Evolutionary conservation across 2,329 filamentous ascomycete genomes (phyloP).

Genomic region (Hansfordia pulvinata): DNA sequence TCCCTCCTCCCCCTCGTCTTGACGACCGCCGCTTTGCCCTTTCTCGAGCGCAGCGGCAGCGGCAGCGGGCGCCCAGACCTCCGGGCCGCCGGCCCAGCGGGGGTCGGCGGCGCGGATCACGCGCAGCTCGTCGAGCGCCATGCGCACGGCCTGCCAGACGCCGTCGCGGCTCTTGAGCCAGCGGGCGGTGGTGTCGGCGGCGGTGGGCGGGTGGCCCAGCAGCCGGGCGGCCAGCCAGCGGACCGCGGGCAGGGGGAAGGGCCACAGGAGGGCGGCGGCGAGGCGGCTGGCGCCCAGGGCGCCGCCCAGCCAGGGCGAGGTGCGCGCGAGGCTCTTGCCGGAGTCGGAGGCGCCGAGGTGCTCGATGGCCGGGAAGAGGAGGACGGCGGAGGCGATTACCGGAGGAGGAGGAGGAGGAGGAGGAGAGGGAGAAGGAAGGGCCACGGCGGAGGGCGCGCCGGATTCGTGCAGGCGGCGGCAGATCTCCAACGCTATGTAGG

Average conservation of each 20-base stretch:
- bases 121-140: constrained; percentile 47
- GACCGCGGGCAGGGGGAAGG: constrained; percentile 25
- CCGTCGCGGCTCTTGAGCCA: constrained; percentile 44
- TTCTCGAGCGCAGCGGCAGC: constrained; percentile 5
- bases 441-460: constrained; percentile 13
- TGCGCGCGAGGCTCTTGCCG: constrained; percentile 32
- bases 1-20: not conserved
- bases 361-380: constrained; percentile 65
- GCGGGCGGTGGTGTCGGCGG: constrained; percentile 32
- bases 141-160: constrained; percentile 43
- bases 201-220: constrained; percentile 32
- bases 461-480: constrained; percentile 45
- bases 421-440: constrained; percentile 6
- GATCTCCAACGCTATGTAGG: constrained; percentile 58
- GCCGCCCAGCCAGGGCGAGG: constrained; percentile 25
- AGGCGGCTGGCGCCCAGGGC: constrained; percentile 27
- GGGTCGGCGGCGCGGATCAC: constrained; percentile 45
- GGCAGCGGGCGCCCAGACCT: constrained; percentile 28
- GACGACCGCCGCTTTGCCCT: constrained; percentile 2
- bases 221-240: constrained; percentile 26
- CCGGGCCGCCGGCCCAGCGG: constrained; percentile 44
- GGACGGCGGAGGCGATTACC: constrained; percentile 41
- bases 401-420: constrained; percentile 28
- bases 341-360: constrained; percentile 51
- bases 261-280: constrained; percentile 24